These are phyloP conservation scores for Candida maris DNA, from an alignment of 805 yeast species.

Conservation along the genomic window DNA sequence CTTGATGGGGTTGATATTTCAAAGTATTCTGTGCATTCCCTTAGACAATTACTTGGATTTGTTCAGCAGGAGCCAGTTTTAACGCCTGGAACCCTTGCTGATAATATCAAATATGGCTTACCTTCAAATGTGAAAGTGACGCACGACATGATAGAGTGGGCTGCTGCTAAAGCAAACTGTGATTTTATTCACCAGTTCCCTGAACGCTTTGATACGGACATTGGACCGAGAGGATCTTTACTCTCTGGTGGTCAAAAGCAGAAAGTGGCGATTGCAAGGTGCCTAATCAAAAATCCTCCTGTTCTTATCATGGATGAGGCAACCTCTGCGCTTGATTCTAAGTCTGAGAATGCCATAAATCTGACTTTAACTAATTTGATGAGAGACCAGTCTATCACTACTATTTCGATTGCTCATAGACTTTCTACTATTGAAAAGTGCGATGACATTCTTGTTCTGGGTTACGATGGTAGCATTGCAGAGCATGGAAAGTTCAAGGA, in stretches of 20 bases:
- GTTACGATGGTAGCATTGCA: constrained; percentile 69
- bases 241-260: constrained; percentile 78
- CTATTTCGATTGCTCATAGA: constrained; percentile 89
- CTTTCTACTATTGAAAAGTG: constrained; percentile 83
- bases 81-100: constrained; percentile 81
- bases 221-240: constrained; percentile 73
- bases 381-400: constrained; percentile 59
- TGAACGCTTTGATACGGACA: constrained; percentile 72
- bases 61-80: constrained; percentile 92
- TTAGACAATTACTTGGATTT: constrained; percentile 73
- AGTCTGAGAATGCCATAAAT: constrained; percentile 82
- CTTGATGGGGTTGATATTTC: constrained; percentile 67
- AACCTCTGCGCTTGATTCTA: constrained; percentile 88
- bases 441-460: constrained; percentile 77
- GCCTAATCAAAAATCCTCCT: constrained; percentile 62
- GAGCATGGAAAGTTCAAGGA: constrained; percentile 70
- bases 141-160: constrained; percentile 57
- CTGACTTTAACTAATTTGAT: constrained; percentile 59
- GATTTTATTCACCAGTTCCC: constrained; percentile 74
- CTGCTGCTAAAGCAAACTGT: constrained; percentile 73
- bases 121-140: constrained; percentile 47
- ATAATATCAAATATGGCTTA: constrained; percentile 78
- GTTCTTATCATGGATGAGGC: constrained; percentile 73
- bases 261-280: constrained; percentile 72
- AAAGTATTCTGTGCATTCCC: constrained; percentile 69